phyloP scores from a whole-genome alignment of 352 stramenopile species.

The Pythium plurisporium region DNA sequence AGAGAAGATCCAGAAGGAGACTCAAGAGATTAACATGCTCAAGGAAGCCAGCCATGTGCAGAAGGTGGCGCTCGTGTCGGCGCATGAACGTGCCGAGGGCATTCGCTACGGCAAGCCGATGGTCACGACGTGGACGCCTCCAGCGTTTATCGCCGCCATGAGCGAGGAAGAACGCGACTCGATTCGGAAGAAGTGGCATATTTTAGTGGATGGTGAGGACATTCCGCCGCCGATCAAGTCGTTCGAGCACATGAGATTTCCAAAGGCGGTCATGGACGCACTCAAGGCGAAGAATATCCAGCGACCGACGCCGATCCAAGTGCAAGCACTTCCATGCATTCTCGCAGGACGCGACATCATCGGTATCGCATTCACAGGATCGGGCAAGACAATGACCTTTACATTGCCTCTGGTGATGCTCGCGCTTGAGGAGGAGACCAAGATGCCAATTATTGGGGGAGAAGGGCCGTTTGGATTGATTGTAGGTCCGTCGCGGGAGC shows the following conservation, averaged over 20 bases:
- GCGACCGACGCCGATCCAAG: conserved; percentile 97
- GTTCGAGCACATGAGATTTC: conserved; percentile 98
- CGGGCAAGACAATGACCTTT: conserved; percentile 99
- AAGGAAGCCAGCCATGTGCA: conserved; percentile 95
- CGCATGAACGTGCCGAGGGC: conserved; percentile 89
- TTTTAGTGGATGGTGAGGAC: conserved; percentile 95
- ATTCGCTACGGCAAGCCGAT: conserved; percentile 90
- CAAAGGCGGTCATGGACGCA: conserved; percentile 86
- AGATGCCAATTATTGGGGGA: conserved; percentile 89
- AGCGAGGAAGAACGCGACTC: conserved; percentile 84
- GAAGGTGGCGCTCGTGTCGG: conserved; percentile 93
- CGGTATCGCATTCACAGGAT: conserved; percentile 98
- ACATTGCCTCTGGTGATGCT: conserved; percentile 96
- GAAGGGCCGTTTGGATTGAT: conserved; percentile 98
- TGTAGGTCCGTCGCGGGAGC: conserved; percentile 95
- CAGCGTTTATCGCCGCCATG: conserved; percentile 82
- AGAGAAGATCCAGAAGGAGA: conserved; percentile 73
- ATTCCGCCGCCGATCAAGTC: conserved; percentile 95
- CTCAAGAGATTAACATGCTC: conserved; percentile 91
- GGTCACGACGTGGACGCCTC: conserved; percentile 90
- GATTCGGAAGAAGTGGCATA: conserved; percentile 97
- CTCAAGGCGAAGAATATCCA: conserved; percentile 96
- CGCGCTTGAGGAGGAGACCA: conserved; percentile 95
- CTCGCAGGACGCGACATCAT: conserved; percentile 97
- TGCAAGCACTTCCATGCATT: conserved; percentile 97